phyloP scores from a whole-genome alignment of 345 rosid species.

The Capsella bursapastoris region DNA sequence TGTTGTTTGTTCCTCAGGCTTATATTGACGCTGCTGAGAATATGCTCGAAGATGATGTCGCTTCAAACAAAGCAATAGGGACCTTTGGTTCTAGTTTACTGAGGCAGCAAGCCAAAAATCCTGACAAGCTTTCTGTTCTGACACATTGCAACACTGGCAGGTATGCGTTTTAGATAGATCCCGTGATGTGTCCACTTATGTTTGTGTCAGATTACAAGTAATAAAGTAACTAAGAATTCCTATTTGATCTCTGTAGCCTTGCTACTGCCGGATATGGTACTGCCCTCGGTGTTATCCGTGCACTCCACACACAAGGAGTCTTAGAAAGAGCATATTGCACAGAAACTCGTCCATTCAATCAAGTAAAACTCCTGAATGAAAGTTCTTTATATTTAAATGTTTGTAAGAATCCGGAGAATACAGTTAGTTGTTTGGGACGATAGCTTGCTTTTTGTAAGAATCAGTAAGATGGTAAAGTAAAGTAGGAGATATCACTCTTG shows the following conservation, averaged over 20 bases:
- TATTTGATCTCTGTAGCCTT: slow-evolving; percentile 55
- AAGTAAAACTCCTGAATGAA: slow-evolving; percentile 52
- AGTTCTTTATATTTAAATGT: neutral
- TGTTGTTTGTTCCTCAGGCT: slow-evolving; percentile 50
- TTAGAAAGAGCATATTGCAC: slow-evolving; percentile 91
- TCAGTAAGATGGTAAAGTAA: neutral
- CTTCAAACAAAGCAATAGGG: slow-evolving; percentile 92
- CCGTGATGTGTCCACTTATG: neutral
- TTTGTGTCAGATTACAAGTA: neutral
- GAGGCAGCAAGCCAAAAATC: slow-evolving; percentile 51
- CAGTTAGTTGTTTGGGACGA: neutral
- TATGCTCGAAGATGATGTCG: slow-evolving; percentile 90
- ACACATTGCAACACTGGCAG: slow-evolving; percentile 99
- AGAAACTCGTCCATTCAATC: slow-evolving; percentile 98
- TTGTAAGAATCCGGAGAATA: neutral
- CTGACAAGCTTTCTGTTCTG: slow-evolving; percentile 60
- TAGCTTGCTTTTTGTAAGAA: slow-evolving; percentile 1
- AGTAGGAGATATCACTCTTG: too few relatives aligned
- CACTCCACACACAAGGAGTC: slow-evolving; percentile 69
- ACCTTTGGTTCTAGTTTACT: slow-evolving; percentile 68
- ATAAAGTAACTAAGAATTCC: neutral
- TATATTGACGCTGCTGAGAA: slow-evolving; percentile 78
- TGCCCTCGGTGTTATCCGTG: slow-evolving; percentile 90
- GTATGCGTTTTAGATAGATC: slow-evolving; percentile 37
- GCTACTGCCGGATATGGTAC: slow-evolving; percentile 99